phyloP scores from a whole-genome alignment of 441 rosid genomes.

The Populus tomentosa region DNA sequence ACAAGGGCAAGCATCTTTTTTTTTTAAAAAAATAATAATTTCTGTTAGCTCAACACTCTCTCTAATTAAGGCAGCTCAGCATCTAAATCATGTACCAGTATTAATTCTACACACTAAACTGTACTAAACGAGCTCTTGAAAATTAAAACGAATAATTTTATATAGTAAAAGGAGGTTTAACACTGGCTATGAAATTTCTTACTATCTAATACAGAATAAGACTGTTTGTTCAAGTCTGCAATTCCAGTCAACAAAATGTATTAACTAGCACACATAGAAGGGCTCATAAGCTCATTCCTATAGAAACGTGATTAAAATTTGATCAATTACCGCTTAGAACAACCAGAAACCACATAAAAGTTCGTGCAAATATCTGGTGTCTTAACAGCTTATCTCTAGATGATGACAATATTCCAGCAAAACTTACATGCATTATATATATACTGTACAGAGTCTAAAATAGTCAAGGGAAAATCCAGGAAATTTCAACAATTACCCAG shows the following conservation, averaged over 20 bases:
- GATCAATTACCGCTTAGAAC: background rate
- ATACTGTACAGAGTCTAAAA: background rate
- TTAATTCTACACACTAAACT: background rate
- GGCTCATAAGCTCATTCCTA: background rate
- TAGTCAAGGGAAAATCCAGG: background rate
- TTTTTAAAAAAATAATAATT: background rate
- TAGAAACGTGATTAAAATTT: background rate
- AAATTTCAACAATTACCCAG: background rate
- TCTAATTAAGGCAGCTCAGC: background rate
- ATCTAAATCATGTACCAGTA: background rate
- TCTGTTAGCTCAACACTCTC: background rate
- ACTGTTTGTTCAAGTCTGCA: background rate
- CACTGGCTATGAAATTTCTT: background rate
- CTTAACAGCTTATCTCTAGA: background rate
- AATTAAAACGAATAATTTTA: background rate
- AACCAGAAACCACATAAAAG: background rate
- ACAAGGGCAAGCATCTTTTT: background rate
- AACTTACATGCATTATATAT: background rate
- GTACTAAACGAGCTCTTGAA: background rate
- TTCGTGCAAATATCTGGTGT: background rate
- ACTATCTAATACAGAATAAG: background rate
- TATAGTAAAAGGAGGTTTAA: background rate
- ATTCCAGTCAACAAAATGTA: background rate
- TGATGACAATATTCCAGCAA: background rate
- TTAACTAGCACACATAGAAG: background rate